Base-by-base conservation (phyloP, 169 alveolate genomes). In the Babesia bigemina region DNA sequence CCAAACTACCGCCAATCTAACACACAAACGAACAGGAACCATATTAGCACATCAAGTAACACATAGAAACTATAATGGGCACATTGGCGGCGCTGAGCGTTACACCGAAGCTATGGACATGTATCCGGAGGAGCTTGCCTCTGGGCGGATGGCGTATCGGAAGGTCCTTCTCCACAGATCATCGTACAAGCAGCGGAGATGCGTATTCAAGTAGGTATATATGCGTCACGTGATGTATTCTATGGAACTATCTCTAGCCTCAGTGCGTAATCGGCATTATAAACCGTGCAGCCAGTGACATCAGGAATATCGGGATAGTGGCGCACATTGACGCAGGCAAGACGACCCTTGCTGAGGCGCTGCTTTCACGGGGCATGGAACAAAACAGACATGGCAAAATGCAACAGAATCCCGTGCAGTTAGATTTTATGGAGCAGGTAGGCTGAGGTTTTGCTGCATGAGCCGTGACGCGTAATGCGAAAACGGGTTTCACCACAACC, bases 271-370 rank as follows among this genome's bases (percentile, higher is more conserved):
- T 8, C 14, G 24, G 16, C 17, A 26, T 44, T 26, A 62, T 66
- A 8, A 26, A 17, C n/a, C 24, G 26, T 19, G n/a, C 76, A 67
- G 76, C 76, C 42, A 44, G 50, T 19, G 76, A 67, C 21, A 67
- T 67, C 33, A 67, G 76, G 60, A 67, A 67, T 49, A 89, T 96
- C 49, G 98, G 99, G 24, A 95, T 97, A 57, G 93, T 97, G 77
- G 99, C 99, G 28, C 99, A 97, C 78, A 96, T 97, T 42, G 99
- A 97, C 84, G 99, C 99, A 13, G 99, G 99, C 4, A 97, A 97
- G 86, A 96, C 99, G 22, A 96, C 99, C 24, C 92, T 97, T 24
- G 96, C 99, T 4, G 99, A 97, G 85, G 81, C 99, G 70, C 92
- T 96, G 93, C 85, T 96, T 44, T 93, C 72, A 61, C 93, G 92